These are phyloP conservation scores for Amanita jacksonii DNA, from an alignment of 768 basidiomycete genomes.

Conservation along the genomic window DNA sequence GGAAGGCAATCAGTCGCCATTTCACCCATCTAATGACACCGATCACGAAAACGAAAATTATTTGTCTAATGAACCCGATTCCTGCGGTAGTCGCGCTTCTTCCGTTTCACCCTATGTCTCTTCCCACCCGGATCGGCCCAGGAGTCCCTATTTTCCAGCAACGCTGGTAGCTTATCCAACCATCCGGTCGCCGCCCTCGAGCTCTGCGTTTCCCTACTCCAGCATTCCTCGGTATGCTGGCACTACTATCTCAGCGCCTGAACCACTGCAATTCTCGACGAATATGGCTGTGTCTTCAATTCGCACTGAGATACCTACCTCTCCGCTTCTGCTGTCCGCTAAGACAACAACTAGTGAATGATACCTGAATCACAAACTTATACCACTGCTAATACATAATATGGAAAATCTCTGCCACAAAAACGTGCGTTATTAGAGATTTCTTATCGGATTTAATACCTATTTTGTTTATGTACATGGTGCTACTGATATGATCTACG, in stretches of 20 bases:
- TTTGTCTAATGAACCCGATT: neutral
- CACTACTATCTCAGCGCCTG: conserved; percentile 8
- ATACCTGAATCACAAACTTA: neutral
- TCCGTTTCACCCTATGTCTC: too few relatives aligned
- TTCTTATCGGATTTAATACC: too few relatives aligned
- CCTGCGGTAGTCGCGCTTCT: too few relatives aligned
- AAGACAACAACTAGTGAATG: conserved; percentile 2
- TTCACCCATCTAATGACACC: neutral
- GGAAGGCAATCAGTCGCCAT: neutral
- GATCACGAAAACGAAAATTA: neutral
- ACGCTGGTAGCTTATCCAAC: too few relatives aligned
- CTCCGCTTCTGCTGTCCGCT: conserved; percentile 11
- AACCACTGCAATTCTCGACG: conserved; percentile 22
- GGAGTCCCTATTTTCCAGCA: too few relatives aligned
- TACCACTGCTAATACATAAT: too few relatives aligned
- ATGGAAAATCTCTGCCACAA: too few relatives aligned
- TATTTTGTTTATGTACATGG: too few relatives aligned
- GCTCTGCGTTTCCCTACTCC: neutral
- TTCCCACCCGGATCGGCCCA: too few relatives aligned
- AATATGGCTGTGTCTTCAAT: conserved; percentile 38
- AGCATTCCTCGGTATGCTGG: neutral
- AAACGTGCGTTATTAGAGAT: too few relatives aligned
- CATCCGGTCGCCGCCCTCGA: too few relatives aligned
- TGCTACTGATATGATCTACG: too few relatives aligned
- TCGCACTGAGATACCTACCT: conserved; percentile 31